A percentile compares a stretch with the other conserved stretches of the same genome.
phyloP scores from a whole-genome alignment of 768 basidiomycete genomes.

The Podaxis sp. region DNA sequence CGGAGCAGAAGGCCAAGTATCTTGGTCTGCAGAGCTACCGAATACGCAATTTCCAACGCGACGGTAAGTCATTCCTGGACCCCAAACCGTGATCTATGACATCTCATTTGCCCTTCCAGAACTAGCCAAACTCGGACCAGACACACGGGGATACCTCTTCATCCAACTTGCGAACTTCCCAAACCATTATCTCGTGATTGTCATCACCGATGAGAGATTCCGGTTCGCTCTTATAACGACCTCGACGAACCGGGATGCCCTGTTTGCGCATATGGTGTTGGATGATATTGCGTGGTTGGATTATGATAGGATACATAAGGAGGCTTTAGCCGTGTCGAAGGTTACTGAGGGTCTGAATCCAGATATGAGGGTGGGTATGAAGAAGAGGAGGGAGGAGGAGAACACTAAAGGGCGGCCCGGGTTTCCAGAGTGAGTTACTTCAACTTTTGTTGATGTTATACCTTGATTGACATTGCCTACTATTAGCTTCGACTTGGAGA shows the following conservation, averaged over 20 bases:
- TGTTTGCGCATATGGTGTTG: conserved; percentile 62
- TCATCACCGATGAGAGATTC: conserved; percentile 75
- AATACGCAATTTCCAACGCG: conserved; percentile 59
- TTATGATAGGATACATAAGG: conserved; percentile 60
- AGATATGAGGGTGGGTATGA: conserved; percentile 20
- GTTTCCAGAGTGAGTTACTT: conserved; percentile 20
- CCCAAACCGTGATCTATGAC: background rate
- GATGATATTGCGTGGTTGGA: conserved; percentile 81
- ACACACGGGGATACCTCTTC: conserved; percentile 62
- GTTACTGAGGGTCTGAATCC: conserved; percentile 8
- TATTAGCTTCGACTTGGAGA: conserved; percentile 68
- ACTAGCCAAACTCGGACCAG: conserved; percentile 63
- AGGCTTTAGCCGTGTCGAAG: conserved; percentile 24
- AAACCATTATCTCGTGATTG: conserved; percentile 80
- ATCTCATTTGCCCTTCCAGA: conserved; percentile 40
- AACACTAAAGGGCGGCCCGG: conserved; percentile 11
- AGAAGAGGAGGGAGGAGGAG: conserved; percentile 20
- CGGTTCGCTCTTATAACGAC: conserved; percentile 81
- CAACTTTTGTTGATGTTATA: background rate
- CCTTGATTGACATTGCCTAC: background rate
- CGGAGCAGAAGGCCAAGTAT: conserved; percentile 83
- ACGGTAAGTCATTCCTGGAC: conserved; percentile 47
- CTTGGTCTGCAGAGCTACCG: conserved; percentile 79
- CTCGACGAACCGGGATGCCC: conserved; percentile 48
- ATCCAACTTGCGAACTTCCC: conserved; percentile 79